Percentiles rank a stretch among this genome's conserved stretches.
Evolutionary conservation across 2,329 filamentous ascomycete genomes (phyloP).

Genomic region (Stachybotrys elegans): DNA sequence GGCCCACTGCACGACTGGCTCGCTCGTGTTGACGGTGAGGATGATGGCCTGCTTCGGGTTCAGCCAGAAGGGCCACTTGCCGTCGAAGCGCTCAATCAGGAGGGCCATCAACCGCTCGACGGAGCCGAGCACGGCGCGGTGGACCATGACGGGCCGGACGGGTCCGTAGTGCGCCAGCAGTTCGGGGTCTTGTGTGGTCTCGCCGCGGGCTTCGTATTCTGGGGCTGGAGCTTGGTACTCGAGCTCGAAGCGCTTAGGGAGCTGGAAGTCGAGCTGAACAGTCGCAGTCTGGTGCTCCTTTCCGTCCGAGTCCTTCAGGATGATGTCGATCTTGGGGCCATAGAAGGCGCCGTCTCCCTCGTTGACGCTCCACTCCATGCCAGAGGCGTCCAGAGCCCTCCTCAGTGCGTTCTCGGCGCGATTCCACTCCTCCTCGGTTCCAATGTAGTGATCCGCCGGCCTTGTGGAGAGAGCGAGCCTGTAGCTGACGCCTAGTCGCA

Average conservation of each 20-base stretch:
- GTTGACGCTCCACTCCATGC: conserved; percentile 68
- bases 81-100: conserved; percentile 76
- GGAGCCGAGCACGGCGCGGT: conserved; percentile 79
- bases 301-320: conserved; percentile 71
- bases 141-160: conserved; percentile 72
- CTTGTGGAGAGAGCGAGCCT: conserved; percentile 74
- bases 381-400: conserved; percentile 56
- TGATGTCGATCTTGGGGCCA: conserved; percentile 86
- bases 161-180: conserved; percentile 49
- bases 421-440: conserved; percentile 60
- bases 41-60: conserved; percentile 74
- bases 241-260: conserved; percentile 75
- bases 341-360: conserved; percentile 86
- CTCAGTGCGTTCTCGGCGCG: conserved; percentile 35
- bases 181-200: conserved; percentile 42
- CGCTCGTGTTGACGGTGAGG: conserved; percentile 63
- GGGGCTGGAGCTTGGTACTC: conserved; percentile 68
- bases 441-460: conserved; percentile 72
- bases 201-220: conserved; percentile 51
- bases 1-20: conserved; percentile 46
- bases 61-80: conserved; percentile 83
- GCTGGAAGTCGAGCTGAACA: conserved; percentile 84
- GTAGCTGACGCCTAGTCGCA: conserved; percentile 64
- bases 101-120: conserved; percentile 82
- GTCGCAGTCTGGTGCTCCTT: conserved; percentile 89